Evolutionary conservation across 139 green algal species (phyloP).

Genomic region (Chlamydomonas asymmetrica): DNA sequence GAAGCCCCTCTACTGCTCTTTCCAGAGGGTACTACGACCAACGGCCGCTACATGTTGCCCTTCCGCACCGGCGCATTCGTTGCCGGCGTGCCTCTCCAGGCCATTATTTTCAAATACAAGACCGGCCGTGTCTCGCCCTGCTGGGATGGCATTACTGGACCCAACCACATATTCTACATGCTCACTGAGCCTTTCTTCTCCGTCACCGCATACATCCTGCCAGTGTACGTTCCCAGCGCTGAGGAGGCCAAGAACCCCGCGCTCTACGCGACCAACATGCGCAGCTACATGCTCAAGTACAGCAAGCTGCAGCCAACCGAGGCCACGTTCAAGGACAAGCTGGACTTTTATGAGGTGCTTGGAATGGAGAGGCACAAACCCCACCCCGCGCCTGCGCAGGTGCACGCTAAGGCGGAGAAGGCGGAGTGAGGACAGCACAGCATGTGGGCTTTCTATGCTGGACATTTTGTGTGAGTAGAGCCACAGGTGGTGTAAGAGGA

Average conservation of each 20-base stretch:
- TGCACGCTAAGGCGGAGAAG: too few species aligned
- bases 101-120: constrained; percentile 76
- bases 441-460: too few species aligned
- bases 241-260: constrained; percentile 65
- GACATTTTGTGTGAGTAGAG: too few species aligned
- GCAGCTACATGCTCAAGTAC: constrained; percentile 65
- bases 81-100: constrained; percentile 81
- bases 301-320: constrained; percentile 21
- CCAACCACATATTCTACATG: constrained; percentile 76
- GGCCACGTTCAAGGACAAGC: constrained; percentile 19
- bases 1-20: constrained; percentile 69
- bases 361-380: too few species aligned
- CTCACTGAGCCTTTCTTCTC: constrained; percentile 31
- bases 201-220: constrained; percentile 54
- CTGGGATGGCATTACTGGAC: constrained; percentile 80
- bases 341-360: too few species aligned
- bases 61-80: constrained; percentile 93
- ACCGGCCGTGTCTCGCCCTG: constrained; percentile 57
- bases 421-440: too few species aligned
- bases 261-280: constrained; percentile 76
- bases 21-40: constrained; percentile 90
- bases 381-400: too few species aligned
- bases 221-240: constrained; percentile 72
- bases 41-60: constrained; percentile 83
- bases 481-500: too few species aligned